phyloP scores from a whole-genome alignment of 352 stramenopile species.

The Achlya hypogyna region DNA sequence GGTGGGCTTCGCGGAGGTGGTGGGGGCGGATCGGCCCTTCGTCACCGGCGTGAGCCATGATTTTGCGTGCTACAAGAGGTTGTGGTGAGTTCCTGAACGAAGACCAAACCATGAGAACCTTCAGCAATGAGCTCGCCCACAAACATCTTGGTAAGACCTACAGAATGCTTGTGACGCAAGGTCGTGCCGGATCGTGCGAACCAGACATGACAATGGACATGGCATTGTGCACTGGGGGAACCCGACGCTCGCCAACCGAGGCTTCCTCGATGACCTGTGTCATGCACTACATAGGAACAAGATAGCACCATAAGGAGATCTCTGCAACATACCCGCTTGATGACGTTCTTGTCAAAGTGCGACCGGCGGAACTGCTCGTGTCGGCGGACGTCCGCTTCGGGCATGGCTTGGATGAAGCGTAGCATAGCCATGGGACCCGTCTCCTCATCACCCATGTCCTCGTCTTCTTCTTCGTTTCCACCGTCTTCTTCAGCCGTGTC shows the following conservation, averaged over 20 bases:
- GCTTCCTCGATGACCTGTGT: constrained; percentile 50
- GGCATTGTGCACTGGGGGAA: background rate
- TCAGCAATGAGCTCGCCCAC: constrained; percentile 69
- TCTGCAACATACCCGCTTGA: constrained; percentile 46
- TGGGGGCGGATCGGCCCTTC: constrained; percentile 62
- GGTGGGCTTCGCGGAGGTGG: constrained; percentile 66
- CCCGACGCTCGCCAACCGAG: background rate
- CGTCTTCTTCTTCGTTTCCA: constrained; percentile 13
- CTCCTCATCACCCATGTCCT: constrained; percentile 4
- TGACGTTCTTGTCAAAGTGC: constrained; percentile 71
- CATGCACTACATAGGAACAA: constrained; percentile 38
- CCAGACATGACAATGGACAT: constrained; percentile 80
- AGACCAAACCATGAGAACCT: constrained; percentile 28
- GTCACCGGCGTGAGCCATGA: constrained; percentile 75
- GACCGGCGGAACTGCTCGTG: constrained; percentile 78
- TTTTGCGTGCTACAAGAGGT: constrained; percentile 45
- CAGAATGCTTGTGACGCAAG: background rate
- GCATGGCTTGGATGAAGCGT: constrained; percentile 55
- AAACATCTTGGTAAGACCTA: constrained; percentile 73
- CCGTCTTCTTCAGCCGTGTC: constrained; percentile 25
- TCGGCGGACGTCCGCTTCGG: constrained; percentile 49
- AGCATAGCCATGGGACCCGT: constrained; percentile 59
- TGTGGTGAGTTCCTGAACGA: background rate
- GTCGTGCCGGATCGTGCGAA: background rate
- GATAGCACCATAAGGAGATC: background rate